phyloP scores from a whole-genome alignment of 2,329 filamentous ascomycete species.

The Trichoderma koningiopsis region DNA sequence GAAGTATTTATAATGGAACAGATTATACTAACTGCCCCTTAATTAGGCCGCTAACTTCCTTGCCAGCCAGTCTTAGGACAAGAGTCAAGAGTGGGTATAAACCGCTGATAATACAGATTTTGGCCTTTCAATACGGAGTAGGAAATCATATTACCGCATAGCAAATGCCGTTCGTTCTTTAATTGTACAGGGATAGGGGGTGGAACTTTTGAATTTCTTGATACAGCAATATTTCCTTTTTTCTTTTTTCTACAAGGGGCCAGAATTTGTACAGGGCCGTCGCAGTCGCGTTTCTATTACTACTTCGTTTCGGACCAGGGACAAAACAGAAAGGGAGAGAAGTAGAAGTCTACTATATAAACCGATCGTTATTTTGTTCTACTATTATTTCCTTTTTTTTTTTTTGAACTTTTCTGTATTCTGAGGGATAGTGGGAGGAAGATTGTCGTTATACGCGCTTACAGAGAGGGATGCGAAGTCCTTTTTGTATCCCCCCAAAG shows the following conservation, averaged over 20 bases:
- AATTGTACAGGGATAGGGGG: constrained; percentile 3
- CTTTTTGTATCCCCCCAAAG: not conserved
- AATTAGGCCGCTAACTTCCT: constrained; percentile 56
- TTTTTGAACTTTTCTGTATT: not conserved
- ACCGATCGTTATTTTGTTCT: constrained; percentile 14
- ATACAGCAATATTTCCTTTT: constrained; percentile 3
- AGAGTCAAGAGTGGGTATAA: not conserved
- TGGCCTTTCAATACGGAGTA: not conserved
- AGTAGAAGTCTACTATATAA: not conserved
- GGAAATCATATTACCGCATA: constrained; percentile 11
- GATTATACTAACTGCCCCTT: not conserved
- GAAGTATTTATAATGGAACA: not conserved
- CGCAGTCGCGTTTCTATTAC: constrained; percentile 16
- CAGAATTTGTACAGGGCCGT: constrained; percentile 14
- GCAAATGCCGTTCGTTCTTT: constrained; percentile 23
- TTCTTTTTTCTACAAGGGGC: constrained; percentile 10
- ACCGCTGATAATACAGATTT: not conserved
- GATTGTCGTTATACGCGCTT: constrained; percentile 6
- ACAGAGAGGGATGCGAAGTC: not conserved
- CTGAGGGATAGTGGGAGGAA: constrained; percentile 9
- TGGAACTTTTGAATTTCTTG: constrained; percentile 15
- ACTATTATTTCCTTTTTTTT: not conserved
- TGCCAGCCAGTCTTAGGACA: constrained; percentile 54
- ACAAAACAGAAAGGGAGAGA: not conserved
- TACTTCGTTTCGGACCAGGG: constrained; percentile 6